Percentiles rank a stretch among this genome's conserved stretches.
phyloP scores from a whole-genome alignment of 1,284 basidiomycete genomes.

The Cryptococcus amylolentus region DNA sequence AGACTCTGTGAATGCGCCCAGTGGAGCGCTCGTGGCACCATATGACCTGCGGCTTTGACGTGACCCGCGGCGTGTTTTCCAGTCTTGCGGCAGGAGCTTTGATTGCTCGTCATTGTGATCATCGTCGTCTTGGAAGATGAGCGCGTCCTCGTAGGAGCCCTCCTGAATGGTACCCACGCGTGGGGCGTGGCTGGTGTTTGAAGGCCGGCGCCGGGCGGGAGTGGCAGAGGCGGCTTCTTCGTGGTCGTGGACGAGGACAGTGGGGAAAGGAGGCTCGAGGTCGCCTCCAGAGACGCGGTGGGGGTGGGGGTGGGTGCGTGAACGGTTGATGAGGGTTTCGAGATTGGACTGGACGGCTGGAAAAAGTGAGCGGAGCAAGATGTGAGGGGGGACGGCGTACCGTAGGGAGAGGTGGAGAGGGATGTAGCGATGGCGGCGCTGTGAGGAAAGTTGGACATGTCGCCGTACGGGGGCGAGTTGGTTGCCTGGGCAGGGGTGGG shows the following conservation, averaged over 20 bases:
- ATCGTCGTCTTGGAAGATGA: conserved; percentile 31
- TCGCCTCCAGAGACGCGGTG: conserved; percentile 17
- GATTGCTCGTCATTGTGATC: conserved; percentile 11
- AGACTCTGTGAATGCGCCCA: conserved; percentile 2
- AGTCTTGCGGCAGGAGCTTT: conserved; percentile 9
- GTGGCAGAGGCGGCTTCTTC: neutral
- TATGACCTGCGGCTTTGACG: conserved; percentile 14
- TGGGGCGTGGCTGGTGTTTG: conserved; percentile 2
- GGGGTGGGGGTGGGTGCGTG: conserved; percentile 29
- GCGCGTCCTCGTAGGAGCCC: conserved; percentile 28
- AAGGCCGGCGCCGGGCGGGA: neutral
- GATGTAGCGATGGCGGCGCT: conserved; percentile 34
- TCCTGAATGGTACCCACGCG: conserved; percentile 31
- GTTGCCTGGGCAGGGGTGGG: no score
- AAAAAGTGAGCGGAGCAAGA: neutral
- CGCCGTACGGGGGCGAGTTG: neutral
- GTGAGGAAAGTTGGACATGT: conserved; percentile 38
- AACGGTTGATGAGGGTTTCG: conserved; percentile 43
- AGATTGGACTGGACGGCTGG: conserved; percentile 45
- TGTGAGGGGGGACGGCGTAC: conserved; percentile 20
- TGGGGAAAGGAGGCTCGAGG: neutral
- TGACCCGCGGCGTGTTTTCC: conserved; percentile 8
- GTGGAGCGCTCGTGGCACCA: conserved; percentile 23
- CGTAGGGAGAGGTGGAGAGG: conserved; percentile 44
- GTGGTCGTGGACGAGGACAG: conserved; percentile 2